Conservation (phyloP, 148 eudicot species). For the Persicaria maculosa region DNA sequence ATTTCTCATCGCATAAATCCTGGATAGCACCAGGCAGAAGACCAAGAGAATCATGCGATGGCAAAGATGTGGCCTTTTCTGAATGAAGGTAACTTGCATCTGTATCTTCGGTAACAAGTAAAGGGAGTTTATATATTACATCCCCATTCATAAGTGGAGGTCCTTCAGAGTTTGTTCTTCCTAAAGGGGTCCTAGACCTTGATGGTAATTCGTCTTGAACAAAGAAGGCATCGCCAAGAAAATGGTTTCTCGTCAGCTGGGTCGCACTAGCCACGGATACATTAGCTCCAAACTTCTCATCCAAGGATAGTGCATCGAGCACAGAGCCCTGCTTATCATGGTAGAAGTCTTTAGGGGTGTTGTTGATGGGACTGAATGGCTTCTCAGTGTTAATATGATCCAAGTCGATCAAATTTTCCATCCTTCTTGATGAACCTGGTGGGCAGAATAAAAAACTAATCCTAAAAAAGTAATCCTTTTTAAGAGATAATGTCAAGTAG, state of each 20-base stretch:
- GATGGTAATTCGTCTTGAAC: background rate
- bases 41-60: background rate
- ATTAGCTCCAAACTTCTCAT: conserved; percentile 2
- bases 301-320: background rate
- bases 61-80: background rate
- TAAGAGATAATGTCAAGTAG: background rate
- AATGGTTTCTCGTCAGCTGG: background rate
- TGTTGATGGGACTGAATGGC: background rate
- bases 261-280: background rate
- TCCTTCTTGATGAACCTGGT: conserved; percentile 10
- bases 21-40: background rate
- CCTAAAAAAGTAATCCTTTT: background rate
- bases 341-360: background rate
- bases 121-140: conserved; percentile 2
- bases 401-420: conserved; percentile 3
- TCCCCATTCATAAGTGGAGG: background rate
- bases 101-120: background rate
- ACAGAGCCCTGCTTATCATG: conserved; percentile 7
- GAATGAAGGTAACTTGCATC: background rate
- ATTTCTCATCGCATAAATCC: background rate
- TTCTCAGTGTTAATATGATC: conserved; percentile 3
- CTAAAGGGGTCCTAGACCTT: background rate
- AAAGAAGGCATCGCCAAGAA: background rate
- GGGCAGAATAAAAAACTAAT: background rate
- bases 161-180: background rate